Conservation (phyloP, 495 filamentous ascomycete species). For the Trichoderma virens region DNA sequence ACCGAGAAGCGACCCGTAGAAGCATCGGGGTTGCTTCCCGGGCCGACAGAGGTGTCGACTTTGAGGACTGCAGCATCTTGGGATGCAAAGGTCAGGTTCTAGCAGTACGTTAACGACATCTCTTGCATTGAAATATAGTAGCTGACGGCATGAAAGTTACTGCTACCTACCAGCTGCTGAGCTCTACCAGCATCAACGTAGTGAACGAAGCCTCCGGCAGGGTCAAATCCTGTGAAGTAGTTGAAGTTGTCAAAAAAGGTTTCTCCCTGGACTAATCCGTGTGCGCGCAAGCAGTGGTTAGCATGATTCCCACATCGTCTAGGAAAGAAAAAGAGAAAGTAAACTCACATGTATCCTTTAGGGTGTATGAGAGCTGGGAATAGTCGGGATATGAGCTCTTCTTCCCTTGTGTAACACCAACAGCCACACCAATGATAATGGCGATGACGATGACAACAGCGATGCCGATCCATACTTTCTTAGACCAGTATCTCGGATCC, state of each 20-base stretch:
- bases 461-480: slow-evolving; percentile 37
- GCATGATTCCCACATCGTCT: background rate
- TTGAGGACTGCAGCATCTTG: slow-evolving; percentile 33
- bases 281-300: background rate
- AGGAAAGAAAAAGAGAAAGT: background rate
- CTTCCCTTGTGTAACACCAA: slow-evolving; percentile 46
- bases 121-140: no score
- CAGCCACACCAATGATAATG: slow-evolving; percentile 38
- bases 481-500: slow-evolving; percentile 46
- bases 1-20: slow-evolving; percentile 47
- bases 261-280: slow-evolving; percentile 26
- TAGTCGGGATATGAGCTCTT: slow-evolving; percentile 35
- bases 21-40: slow-evolving; percentile 21
- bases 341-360: slow-evolving; percentile 30
- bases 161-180: slow-evolving; percentile 19
- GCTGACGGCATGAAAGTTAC: no score
- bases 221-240: slow-evolving; percentile 28
- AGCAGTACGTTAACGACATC: slow-evolving; percentile 14
- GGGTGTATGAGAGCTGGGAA: slow-evolving; percentile 26
- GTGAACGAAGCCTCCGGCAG: slow-evolving; percentile 34
- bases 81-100: slow-evolving; percentile 50
- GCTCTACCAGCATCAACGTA: slow-evolving; percentile 27
- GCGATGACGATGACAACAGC: slow-evolving; percentile 33
- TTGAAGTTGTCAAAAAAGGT: slow-evolving; percentile 52
- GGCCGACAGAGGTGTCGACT: slow-evolving; percentile 37